Evolutionary conservation across 2,329 filamentous ascomycete species (phyloP).

Genomic region (Geosmithia morbida): DNA sequence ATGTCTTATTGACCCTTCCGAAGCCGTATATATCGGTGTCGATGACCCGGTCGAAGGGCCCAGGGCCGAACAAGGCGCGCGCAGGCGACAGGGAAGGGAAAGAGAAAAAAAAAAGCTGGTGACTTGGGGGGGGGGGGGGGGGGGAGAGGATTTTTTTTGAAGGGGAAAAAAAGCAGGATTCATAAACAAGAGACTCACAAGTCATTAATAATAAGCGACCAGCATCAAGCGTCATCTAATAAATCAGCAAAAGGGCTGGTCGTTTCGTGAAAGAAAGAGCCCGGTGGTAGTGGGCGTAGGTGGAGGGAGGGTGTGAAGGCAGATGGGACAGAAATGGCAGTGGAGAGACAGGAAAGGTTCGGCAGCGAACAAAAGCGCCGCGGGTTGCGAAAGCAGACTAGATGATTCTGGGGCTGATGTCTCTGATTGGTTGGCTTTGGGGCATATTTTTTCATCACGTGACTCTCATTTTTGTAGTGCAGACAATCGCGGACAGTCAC

Average conservation of each 20-base stretch:
- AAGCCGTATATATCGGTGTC: constrained; percentile 18
- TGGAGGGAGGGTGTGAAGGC: background rate
- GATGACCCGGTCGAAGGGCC: constrained; percentile 12
- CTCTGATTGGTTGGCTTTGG: background rate
- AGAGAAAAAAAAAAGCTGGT: background rate
- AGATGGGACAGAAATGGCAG: background rate
- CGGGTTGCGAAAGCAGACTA: background rate
- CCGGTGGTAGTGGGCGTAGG: background rate
- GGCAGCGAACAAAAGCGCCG: background rate
- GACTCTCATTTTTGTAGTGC: background rate
- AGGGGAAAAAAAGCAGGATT: background rate
- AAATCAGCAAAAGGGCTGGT: constrained; percentile 3
- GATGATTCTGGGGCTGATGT: background rate
- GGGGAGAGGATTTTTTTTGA: constrained; percentile 6
- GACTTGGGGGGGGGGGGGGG: constrained; percentile 1
- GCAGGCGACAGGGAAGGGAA: constrained; percentile 13
- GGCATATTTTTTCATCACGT: background rate
- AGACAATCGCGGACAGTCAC: too few relatives aligned
- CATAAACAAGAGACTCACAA: constrained; percentile 26
- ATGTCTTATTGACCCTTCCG: constrained; percentile 10
- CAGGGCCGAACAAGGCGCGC: constrained; percentile 21
- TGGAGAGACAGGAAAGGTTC: background rate
- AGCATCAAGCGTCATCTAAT: constrained; percentile 16
- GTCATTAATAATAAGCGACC: constrained; percentile 30
- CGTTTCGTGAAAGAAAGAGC: background rate